Conservation (phyloP, 2,329 filamentous ascomycete genomes). For the Xylariomycetidae sp. region DNA sequence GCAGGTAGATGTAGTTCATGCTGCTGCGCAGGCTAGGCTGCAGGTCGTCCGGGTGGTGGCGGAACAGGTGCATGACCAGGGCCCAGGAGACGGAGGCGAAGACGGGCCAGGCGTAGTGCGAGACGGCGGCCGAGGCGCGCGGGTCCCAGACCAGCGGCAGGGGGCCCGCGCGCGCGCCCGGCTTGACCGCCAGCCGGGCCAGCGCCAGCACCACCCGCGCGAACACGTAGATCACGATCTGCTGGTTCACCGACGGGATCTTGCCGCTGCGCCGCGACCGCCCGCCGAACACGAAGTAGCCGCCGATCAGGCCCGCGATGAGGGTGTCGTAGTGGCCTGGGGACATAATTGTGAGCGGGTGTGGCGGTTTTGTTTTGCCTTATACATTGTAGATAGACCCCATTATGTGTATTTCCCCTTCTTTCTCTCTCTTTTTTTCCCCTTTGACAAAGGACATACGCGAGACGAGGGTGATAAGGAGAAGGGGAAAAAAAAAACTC, state of each 20-base stretch:
- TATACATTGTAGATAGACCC: too few species aligned
- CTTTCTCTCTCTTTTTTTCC: not conserved
- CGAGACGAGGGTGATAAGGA: too few species aligned
- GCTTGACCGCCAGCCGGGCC: constrained; percentile 76
- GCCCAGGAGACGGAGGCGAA: constrained; percentile 93
- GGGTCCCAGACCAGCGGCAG: constrained; percentile 48
- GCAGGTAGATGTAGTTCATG: constrained; percentile 95
- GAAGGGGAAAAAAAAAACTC: constrained; percentile 10
- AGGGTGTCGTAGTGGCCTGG: constrained; percentile 77
- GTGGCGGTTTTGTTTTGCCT: not conserved
- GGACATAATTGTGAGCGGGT: too few species aligned
- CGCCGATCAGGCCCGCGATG: constrained; percentile 79
- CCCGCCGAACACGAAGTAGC: constrained; percentile 85
- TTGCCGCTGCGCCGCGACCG: constrained; percentile 58
- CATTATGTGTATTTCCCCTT: too few species aligned
- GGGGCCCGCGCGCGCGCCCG: constrained; percentile 27
- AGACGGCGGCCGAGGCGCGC: constrained; percentile 41
- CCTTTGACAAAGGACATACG: not conserved
- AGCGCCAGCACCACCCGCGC: constrained; percentile 82
- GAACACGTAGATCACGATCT: constrained; percentile 98
- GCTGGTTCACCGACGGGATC: constrained; percentile 81
- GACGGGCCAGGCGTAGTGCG: constrained; percentile 78
- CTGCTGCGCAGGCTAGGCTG: constrained; percentile 88
- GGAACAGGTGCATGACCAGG: constrained; percentile 91
- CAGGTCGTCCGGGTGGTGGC: constrained; percentile 84